Conservation (phyloP, 331 rosid genomes). For the Saraca asoca region DNA sequence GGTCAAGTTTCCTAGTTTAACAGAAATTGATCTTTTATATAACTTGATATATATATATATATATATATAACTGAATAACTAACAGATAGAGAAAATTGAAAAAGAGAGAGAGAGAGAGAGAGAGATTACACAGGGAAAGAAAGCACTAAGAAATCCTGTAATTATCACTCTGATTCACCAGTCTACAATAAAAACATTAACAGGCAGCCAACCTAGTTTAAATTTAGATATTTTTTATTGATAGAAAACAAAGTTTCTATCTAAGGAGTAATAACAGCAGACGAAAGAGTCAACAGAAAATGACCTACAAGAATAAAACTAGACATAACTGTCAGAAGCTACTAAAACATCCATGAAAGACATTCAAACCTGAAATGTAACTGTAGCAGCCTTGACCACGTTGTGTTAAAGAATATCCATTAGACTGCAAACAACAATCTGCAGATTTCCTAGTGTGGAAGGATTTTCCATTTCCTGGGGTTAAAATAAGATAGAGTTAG, state of each 20-base stretch:
- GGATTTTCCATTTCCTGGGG: constrained; percentile 63
- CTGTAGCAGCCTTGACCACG: constrained; percentile 62
- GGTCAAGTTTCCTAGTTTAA: no score
- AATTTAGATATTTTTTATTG: no score
- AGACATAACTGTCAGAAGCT: constrained; percentile 11
- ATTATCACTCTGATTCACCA: neutral
- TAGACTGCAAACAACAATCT: constrained; percentile 56
- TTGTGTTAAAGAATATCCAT: constrained; percentile 58
- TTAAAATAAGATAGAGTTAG: constrained; percentile 32
- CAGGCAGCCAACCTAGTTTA: constrained; percentile 17
- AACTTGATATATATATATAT: constrained; percentile 5
- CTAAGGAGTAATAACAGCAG: no score
- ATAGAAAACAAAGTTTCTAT: no score
- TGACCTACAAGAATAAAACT: neutral
- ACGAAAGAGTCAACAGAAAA: no score
- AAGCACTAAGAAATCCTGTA: constrained; percentile 1
- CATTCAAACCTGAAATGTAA: constrained; percentile 66
- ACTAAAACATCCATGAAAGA: constrained; percentile 19
- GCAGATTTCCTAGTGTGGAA: constrained; percentile 53
- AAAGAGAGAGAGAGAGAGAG: neutral
- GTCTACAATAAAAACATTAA: constrained; percentile 12
- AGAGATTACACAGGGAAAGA: neutral
- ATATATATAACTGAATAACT: no score
- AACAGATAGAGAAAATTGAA: neutral
- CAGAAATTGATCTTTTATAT: no score